A percentile compares a stretch with the other conserved stretches of the same genome.
Evolutionary conservation across 805 yeast genomes (phyloP).

Genomic region (Danielia reshetovae): DNA sequence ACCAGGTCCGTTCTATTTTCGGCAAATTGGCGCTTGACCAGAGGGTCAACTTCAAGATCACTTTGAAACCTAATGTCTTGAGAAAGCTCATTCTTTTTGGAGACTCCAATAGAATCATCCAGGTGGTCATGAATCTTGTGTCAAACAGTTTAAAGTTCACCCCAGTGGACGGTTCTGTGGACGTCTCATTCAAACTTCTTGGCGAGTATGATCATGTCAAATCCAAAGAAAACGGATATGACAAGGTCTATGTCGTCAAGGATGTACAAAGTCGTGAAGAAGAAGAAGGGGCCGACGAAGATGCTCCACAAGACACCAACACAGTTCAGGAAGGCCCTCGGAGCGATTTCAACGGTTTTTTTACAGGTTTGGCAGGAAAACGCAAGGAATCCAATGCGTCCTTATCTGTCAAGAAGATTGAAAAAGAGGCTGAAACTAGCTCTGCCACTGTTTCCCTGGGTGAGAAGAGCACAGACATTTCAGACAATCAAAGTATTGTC

Average conservation of each 20-base stretch:
- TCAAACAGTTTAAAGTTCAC: slow-evolving; percentile 91
- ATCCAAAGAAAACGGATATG: slow-evolving; percentile 11
- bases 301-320: background rate
- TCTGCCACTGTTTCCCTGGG: background rate
- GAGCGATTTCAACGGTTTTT: background rate
- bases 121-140: slow-evolving; percentile 87
- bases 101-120: slow-evolving; percentile 86
- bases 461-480: background rate
- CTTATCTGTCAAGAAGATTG: too few species aligned
- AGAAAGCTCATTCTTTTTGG: slow-evolving; percentile 72
- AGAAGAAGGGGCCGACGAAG: background rate
- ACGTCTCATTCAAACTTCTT: slow-evolving; percentile 55
- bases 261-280: background rate
- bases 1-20: slow-evolving; percentile 84
- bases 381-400: background rate
- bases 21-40: slow-evolving; percentile 75
- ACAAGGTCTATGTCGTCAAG: slow-evolving; percentile 10
- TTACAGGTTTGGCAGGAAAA: background rate
- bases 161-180: slow-evolving; percentile 80
- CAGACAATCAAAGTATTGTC: slow-evolving; percentile 25
- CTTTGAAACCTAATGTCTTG: slow-evolving; percentile 55
- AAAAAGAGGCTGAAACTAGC: slow-evolving; percentile 1
- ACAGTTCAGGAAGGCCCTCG: background rate
- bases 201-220: slow-evolving; percentile 59
- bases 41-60: slow-evolving; percentile 62